Base-by-base conservation (phyloP, 495 filamentous ascomycete species). In the Hypoxylon lienhwacheense region DNA sequence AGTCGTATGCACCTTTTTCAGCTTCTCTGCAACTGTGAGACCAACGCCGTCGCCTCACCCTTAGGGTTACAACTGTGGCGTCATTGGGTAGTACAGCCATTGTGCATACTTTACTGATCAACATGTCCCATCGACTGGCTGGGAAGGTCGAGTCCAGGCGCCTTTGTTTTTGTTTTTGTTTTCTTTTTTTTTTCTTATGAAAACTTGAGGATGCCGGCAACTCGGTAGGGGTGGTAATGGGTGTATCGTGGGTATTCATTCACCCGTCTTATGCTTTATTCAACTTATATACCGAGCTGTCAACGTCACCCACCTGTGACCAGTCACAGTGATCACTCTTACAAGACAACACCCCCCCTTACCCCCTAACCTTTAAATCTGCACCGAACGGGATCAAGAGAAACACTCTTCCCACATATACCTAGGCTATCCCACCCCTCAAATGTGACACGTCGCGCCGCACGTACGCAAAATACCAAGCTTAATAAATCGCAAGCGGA, bases 21-120 rank as follows among this genome's bases (percentile, higher is more conserved):
- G 58, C 58, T 58, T 55, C 47, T 47, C 48, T 55, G 44, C 47
- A 53, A 19, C 14, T 5, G 40, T 29, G 39, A 44, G 34, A 47
- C 57, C 39, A 35, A 54, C 28, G 26, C 50, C 20, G 35, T 52
- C 52, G 58, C 58, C 52, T 48, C 32, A 26, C 45, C 36, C 26
- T 51, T 16, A 28, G 7, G 4, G 52, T 45, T 56, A 17, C 41
- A 46, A 48, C 47, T 45, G 58, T 61, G 58, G 58, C 58, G 58
- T 61, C 58, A 61, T 61, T 43, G 32, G 31, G 47, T 47, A 53
- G 47, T 39, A n/a, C n/a, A n/a, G n/a, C n/a, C n/a, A n/a, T n/a
- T n/a, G n/a, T n/a, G n/a, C n/a, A n/a, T n/a, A n/a, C n/a, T n/a
- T n/a, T n/a, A 26, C 16, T 47, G 58, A 61, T 61, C 58, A 56